These are phyloP conservation scores for Phaseolus lunatus DNA, from an alignment of 306 rosid genomes.

Conservation along the genomic window DNA sequence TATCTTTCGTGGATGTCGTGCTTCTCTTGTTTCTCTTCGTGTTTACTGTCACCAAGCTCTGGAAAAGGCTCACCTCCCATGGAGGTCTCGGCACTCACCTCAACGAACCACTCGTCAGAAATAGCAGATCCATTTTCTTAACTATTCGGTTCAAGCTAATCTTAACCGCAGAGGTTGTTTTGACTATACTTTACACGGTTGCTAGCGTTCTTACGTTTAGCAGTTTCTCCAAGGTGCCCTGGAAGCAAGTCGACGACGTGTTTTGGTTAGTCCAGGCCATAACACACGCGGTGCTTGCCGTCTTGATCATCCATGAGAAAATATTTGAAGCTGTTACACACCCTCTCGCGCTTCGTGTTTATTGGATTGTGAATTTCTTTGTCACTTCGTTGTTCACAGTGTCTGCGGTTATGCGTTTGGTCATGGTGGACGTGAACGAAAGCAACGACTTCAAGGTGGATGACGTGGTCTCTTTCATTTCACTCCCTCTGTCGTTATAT, in stretches of 20 bases:
- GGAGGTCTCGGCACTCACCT: constrained; percentile 32
- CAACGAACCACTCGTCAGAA: constrained; percentile 51
- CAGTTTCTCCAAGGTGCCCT: constrained; percentile 29
- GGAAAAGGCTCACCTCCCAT: constrained; percentile 44
- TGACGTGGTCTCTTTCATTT: constrained; percentile 55
- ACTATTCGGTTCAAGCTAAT: constrained; percentile 60
- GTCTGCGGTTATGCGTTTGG: constrained; percentile 67
- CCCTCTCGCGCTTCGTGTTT: constrained; percentile 62
- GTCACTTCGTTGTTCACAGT: constrained; percentile 51
- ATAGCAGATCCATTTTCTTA: not conserved
- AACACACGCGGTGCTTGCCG: constrained; percentile 57
- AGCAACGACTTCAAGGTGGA: constrained; percentile 47
- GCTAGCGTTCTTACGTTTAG: constrained; percentile 50
- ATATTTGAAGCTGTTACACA: constrained; percentile 57
- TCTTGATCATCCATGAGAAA: constrained; percentile 61
- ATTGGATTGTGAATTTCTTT: constrained; percentile 61
- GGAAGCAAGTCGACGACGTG: constrained; percentile 57
- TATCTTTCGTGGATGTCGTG: constrained; percentile 53
- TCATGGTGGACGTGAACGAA: constrained; percentile 23
- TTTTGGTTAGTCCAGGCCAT: constrained; percentile 71
- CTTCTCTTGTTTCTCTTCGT: constrained; percentile 54
- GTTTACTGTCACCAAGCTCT: constrained; percentile 60
- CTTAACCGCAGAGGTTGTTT: constrained; percentile 42
- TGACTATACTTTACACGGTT: constrained; percentile 53
- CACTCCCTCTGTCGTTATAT: constrained; percentile 57